Conservation (phyloP, 768 basidiomycete species). For the Albatrellus ellisii region DNA sequence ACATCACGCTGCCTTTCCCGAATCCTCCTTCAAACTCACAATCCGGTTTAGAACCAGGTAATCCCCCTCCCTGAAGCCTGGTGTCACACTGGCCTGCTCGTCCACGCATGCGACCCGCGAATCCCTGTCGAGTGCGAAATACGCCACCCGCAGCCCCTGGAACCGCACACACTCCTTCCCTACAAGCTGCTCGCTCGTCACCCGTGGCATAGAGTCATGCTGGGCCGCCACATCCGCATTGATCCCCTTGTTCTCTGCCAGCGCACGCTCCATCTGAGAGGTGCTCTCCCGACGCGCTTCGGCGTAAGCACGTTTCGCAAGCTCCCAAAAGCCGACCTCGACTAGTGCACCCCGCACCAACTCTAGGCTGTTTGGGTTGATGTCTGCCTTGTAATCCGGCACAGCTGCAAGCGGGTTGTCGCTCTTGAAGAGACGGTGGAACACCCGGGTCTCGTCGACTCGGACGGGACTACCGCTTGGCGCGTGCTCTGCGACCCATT, state of each 20-base stretch:
- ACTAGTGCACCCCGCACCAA: constrained; percentile 70
- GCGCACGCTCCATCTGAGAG: constrained; percentile 47
- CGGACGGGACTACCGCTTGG: constrained; percentile 69
- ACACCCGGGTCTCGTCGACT: constrained; percentile 84
- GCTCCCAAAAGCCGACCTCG: constrained; percentile 79
- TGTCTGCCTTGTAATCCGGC: constrained; percentile 71
- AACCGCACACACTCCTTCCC: constrained; percentile 91
- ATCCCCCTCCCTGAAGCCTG: constrained; percentile 53
- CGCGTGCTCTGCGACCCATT: constrained; percentile 88
- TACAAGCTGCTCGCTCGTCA: constrained; percentile 66
- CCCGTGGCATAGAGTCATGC: constrained; percentile 51
- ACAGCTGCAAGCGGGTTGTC: constrained; percentile 64
- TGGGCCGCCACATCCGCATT: constrained; percentile 20
- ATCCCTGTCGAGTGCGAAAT: constrained; percentile 90
- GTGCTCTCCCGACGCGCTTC: constrained; percentile 57
- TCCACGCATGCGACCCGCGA: constrained; percentile 53
- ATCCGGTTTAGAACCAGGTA: constrained; percentile 81
- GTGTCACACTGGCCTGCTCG: constrained; percentile 29
- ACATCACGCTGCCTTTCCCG: constrained; percentile 43
- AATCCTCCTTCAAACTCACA: constrained; percentile 90
- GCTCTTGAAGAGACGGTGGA: constrained; percentile 89
- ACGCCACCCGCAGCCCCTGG: constrained; percentile 92
- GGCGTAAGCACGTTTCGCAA: constrained; percentile 54
- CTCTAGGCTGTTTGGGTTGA: constrained; percentile 74
- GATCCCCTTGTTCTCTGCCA: constrained; percentile 28